A percentile compares a stretch with the other conserved stretches of the same genome.
Evolutionary conservation across 352 stramenopile species (phyloP).

Genomic region (Phytopythium litorale): DNA sequence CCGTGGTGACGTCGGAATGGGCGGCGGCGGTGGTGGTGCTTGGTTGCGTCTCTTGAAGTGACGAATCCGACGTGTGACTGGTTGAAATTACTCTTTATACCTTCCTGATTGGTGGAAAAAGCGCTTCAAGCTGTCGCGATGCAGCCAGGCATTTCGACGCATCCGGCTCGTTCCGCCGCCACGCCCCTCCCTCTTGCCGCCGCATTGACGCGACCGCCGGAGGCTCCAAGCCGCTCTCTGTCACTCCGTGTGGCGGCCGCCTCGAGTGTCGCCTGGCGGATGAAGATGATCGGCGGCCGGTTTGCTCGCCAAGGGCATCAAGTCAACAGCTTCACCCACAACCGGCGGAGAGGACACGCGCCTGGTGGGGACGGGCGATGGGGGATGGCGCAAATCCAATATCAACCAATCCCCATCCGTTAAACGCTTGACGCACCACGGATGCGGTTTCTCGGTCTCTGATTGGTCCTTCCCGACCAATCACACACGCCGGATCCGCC

Average conservation of each 20-base stretch:
- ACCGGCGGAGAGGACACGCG: conserved; percentile 1
- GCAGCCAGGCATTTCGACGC: neutral
- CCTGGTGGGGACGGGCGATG: neutral
- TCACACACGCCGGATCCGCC: neutral
- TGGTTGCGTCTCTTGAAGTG: neutral
- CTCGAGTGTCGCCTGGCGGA: too few relatives aligned
- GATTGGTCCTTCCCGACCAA: conserved; percentile 4
- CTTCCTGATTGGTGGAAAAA: neutral
- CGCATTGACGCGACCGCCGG: too few relatives aligned
- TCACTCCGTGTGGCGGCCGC: too few relatives aligned
- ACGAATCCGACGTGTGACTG: neutral
- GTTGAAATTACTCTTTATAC: neutral
- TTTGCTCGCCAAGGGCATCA: neutral
- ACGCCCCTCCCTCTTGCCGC: too few relatives aligned
- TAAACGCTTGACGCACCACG: conserved; percentile 8
- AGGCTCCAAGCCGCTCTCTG: too few relatives aligned
- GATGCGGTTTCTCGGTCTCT: neutral
- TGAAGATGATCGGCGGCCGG: neutral
- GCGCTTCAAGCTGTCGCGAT: neutral
- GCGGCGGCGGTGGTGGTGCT: neutral
- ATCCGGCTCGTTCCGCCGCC: too few relatives aligned
- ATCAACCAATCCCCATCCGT: conserved; percentile 9
- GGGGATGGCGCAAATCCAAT: neutral
- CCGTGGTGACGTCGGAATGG: neutral
- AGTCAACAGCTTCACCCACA: neutral